Evolutionary conservation across 2,329 filamentous ascomycete species (phyloP), one percentile per base, ranked within the genome.

Genomic region (Fusarium subglutinans): DNA sequence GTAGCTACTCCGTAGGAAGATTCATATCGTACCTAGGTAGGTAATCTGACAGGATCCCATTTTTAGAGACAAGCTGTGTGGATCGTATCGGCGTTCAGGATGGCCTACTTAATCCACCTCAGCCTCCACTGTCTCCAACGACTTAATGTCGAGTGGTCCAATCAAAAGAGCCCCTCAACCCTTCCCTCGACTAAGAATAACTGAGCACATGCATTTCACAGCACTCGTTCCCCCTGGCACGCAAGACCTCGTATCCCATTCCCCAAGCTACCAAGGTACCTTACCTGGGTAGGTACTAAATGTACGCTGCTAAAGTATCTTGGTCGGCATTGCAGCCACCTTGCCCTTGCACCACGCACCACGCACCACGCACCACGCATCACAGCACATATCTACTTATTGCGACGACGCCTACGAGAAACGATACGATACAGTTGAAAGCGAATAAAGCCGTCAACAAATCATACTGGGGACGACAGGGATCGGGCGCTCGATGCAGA

Each of bases 241-340:
- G 48, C 55, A 61, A 65, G 56, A 73, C 69, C 58, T 75, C 67
- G 72, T 76, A 74, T 72, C 56, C 64, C 69, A 66, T 73, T 68
- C 63, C 62, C 60, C 53, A 67, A 75, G 63, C 60, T 30, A 30
- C 30, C 4, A 12, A 30, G 30, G 30, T 30, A 30, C 30, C 30
- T 30, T 30, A 30, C 4, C 30, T 30, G 30, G 30, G 30, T 30
- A 30, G 30, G 30, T 37, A 37, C 45, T 28, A 15, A 30, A 14
- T 48, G 45, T 30, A 51, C 30, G 48, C 22, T 51, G 48, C 48
- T 24, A 20, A 33, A 51, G 47, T 45, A 65, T 64, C 72, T 76
- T 61, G 64, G 63, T 60, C 47, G 64, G 69, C 60, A 55, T 70
- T 68, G 54, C 48, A 76, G 69, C 76, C 76, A 77, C 63, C 57